Base-by-base conservation (phyloP, 2,329 filamentous ascomycete species). In the Trichoderma semiorbis region DNA sequence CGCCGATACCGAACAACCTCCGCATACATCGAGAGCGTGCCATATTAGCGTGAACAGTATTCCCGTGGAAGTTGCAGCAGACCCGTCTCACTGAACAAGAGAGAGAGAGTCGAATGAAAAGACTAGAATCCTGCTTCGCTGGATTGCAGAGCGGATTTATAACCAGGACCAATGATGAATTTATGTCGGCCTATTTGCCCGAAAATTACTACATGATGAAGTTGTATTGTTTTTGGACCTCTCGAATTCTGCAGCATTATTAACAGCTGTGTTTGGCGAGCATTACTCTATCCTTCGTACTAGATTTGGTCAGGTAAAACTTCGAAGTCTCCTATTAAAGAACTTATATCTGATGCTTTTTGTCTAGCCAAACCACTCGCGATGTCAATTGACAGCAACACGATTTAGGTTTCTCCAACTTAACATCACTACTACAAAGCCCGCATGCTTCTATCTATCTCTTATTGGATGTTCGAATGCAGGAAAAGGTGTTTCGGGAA, bases 21-120 rank as follows among this genome's bases (percentile, higher is more conserved):
- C 21, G 34, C 11, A 26, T 18, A 16, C 34, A 26, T 21, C 14
- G 28, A 62, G 66, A 16, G 66, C 66, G 3, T 24, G 28, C n/a
- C 66, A 69, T 18, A 69, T 69, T 34, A 69, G 57, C 18, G 64
- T 73, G 10, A 73, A 73, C 24, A 26, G 28, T 2, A 50, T 32
- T 24, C 72, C 72, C 2, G 63, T 68, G 26, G 72, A 73, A 43
- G 43, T 69, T 26, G 63, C 72, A 16, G 69, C 55, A 32, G 63
- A 73, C 28, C n/a, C 55, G 62, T 43, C 26, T 24, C 53, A 32
- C 14, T 57, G 10, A 18, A 32, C 18, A 34, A 50, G 66, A 10
- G 34, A 12, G 2, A 50, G 10, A 10, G 43, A 50, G 16, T 43
- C 16, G 39, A 26, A 18, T n/a, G 30, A 26, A 24, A 39, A 5